These are phyloP conservation scores for Botryosphaeria dothidea DNA, from an alignment of 2,329 filamentous ascomycete genomes.

Conservation along the genomic window DNA sequence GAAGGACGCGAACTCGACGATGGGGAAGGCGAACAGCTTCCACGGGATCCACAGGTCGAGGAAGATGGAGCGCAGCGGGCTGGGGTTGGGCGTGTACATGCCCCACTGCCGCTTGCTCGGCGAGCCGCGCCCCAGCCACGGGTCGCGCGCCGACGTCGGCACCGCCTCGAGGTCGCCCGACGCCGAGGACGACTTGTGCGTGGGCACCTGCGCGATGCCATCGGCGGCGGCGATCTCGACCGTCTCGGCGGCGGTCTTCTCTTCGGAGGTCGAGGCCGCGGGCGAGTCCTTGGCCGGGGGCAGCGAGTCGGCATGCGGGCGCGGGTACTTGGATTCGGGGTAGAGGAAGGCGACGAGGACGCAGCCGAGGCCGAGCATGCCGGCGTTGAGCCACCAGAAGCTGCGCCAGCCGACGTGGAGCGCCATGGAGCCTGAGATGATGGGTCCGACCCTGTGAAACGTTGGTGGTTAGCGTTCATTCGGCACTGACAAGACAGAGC, in stretches of 20 bases:
- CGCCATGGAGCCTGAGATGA: constrained; percentile 63
- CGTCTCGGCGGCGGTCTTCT: constrained; percentile 26
- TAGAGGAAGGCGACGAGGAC: constrained; percentile 60
- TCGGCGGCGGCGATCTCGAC: constrained; percentile 20
- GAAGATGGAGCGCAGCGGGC: constrained; percentile 49
- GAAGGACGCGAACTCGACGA: constrained; percentile 63
- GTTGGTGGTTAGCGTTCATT: not conserved
- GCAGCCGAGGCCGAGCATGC: constrained; percentile 50
- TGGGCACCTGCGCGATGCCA: constrained; percentile 26
- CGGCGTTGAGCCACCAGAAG: constrained; percentile 69
- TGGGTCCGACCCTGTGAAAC: constrained; percentile 50
- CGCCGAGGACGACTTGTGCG: constrained; percentile 24
- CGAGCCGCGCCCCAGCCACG: constrained; percentile 56
- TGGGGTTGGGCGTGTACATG: constrained; percentile 51
- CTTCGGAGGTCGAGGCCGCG: constrained; percentile 21
- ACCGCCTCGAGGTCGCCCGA: constrained; percentile 28
- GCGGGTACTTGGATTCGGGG: constrained; percentile 64
- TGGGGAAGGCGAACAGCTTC: constrained; percentile 63
- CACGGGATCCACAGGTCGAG: constrained; percentile 62
- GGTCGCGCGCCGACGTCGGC: constrained; percentile 50
- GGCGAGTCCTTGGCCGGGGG: not conserved
- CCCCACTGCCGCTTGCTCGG: constrained; percentile 60
- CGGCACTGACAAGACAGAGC: not conserved
- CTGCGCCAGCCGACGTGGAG: constrained; percentile 59
- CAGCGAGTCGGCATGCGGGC: constrained; percentile 39